Conservation (phyloP, 306 rosid genomes). For the Luffa acutangula region DNA sequence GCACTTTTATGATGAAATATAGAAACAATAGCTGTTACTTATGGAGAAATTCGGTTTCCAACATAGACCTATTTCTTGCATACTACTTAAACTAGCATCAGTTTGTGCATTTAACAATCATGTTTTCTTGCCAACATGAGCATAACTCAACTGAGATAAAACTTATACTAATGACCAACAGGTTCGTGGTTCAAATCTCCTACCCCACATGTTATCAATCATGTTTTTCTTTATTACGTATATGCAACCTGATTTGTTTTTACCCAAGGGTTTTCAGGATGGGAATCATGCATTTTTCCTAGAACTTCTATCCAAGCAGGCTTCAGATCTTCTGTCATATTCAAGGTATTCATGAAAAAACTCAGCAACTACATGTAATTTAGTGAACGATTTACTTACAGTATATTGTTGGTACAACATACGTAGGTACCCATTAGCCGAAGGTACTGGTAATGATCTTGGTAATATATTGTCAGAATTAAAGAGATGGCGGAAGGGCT, state of each 20-base stretch:
- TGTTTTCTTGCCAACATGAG: neutral
- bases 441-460: constrained; percentile 29
- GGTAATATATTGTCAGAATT: constrained; percentile 50
- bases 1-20: neutral
- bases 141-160: no score
- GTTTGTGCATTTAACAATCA: neutral
- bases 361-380: neutral
- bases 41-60: neutral
- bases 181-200: no score
- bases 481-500: constrained; percentile 38
- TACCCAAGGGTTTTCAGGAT: constrained; percentile 35
- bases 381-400: constrained; percentile 6
- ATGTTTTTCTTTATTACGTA: neutral
- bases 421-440: constrained; percentile 46
- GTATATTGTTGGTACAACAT: neutral
- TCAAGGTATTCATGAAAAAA: constrained; percentile 29
- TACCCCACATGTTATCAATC: neutral
- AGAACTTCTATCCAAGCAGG: constrained; percentile 26
- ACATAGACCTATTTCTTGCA: neutral
- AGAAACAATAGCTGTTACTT: neutral
- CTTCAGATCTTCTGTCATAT: constrained; percentile 35
- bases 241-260: constrained; percentile 9
- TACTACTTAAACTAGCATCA: neutral
- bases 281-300: constrained; percentile 25
- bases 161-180: no score